A percentile compares a stretch with the other conserved stretches of the same genome.
Conservation (phyloP, 495 filamentous ascomycete species). For the Aspergillus campestris region DNA sequence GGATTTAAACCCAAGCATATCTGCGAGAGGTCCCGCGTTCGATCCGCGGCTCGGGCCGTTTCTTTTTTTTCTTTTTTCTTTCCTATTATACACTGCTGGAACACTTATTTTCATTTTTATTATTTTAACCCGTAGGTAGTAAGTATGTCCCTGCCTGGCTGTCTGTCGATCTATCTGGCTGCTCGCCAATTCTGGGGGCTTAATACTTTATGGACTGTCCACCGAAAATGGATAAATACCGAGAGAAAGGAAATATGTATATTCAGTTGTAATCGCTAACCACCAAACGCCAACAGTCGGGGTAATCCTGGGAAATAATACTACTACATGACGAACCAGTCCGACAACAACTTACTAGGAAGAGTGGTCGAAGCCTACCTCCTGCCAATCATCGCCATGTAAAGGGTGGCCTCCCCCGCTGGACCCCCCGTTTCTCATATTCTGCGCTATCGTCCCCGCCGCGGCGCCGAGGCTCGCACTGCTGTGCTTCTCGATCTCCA, state of each 20-base stretch:
- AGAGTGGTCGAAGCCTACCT: constrained; percentile 45
- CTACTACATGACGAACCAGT: background rate
- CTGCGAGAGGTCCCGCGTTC: constrained; percentile 33
- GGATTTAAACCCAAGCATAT: constrained; percentile 16
- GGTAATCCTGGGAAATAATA: constrained; percentile 3
- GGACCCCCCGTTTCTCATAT: constrained; percentile 23
- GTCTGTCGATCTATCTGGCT: too few relatives aligned
- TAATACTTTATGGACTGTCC: too few relatives aligned
- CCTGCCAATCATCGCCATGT: constrained; percentile 52
- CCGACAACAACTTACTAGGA: constrained; percentile 7
- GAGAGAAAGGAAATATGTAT: background rate
- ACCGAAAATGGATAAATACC: too few relatives aligned
- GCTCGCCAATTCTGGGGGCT: too few relatives aligned
- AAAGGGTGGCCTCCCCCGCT: constrained; percentile 30
- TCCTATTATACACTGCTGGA: background rate
- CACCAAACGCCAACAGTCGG: background rate
- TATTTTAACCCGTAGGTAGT: too few relatives aligned
- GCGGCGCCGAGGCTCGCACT: constrained; percentile 37
- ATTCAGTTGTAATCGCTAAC: background rate
- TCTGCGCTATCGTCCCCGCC: constrained; percentile 36
- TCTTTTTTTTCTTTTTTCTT: constrained; percentile 8
- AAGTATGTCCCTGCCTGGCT: too few relatives aligned
- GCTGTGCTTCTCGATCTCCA: constrained; percentile 48
- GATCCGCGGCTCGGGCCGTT: constrained; percentile 22
- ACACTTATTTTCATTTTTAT: background rate